Evolutionary conservation across 2,329 filamentous ascomycete species (phyloP).

Genomic region (Penicillium griseofulvum): DNA sequence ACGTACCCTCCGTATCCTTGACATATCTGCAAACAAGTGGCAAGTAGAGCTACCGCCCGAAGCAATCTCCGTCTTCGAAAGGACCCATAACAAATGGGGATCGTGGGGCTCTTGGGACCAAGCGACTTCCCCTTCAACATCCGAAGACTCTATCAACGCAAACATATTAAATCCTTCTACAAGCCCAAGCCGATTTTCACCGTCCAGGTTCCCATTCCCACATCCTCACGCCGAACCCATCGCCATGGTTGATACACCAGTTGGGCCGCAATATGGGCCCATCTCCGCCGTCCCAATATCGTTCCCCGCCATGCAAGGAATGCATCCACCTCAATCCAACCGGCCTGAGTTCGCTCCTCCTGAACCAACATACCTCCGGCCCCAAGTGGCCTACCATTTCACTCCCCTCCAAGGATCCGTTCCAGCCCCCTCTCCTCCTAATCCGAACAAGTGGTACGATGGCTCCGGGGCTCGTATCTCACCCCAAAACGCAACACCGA

Average conservation of each 20-base stretch:
- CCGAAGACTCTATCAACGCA: conserved; percentile 26
- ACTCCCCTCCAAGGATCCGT: conserved; percentile 7
- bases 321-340: conserved; percentile 19
- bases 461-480: not conserved
- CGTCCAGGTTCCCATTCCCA: conserved; percentile 6
- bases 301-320: conserved; percentile 20
- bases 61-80: conserved; percentile 69
- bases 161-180: conserved; percentile 16
- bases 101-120: conserved; percentile 56
- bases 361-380: conserved; percentile 35
- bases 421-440: conserved; percentile 17
- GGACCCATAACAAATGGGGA: conserved; percentile 78
- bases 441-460: conserved; percentile 34
- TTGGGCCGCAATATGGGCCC: conserved; percentile 15
- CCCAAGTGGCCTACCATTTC: conserved; percentile 22
- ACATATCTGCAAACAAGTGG: conserved; percentile 84
- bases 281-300: conserved; percentile 16
- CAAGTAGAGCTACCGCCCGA: conserved; percentile 82
- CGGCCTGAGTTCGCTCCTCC: conserved; percentile 25
- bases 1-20: conserved; percentile 79
- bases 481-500: conserved; percentile 21
- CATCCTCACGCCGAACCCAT: conserved; percentile 8
- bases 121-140: conserved; percentile 31
- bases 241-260: conserved; percentile 9
- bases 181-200: conserved; percentile 19